Evolutionary conservation across 352 stramenopile genomes (phyloP), one percentile per base, ranked within the genome.

Genomic region (Pythium apleroticum): DNA sequence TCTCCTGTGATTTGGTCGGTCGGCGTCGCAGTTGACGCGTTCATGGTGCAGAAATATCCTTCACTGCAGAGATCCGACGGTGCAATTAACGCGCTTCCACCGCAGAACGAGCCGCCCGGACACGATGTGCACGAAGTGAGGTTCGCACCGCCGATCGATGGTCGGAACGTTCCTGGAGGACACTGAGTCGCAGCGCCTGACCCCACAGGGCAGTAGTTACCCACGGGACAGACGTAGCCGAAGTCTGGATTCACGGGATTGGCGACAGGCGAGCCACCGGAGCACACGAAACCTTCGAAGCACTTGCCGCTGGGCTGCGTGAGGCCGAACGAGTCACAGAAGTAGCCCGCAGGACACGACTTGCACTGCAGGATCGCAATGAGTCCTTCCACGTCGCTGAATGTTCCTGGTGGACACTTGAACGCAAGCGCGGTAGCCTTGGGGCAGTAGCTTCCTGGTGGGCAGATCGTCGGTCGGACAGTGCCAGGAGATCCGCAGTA

Each of bases 321-420:
- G 1, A 89, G 60, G 1, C 84, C 88, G 52, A 89, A 93, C 17
- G 90, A 88, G 52, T 98, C 91, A 65, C 94, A 98, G 49, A 91
- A 98, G 25, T 73, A 81, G 0, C 93, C 93, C 10, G 79, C 70
- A 11, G 86, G 75, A 71, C 94, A 98, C 20, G 72, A 35, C 24
- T 82, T 76, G 53, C 94, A 98, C 60, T 97, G 84, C 0, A 77
- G 65, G 22, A 83, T 70, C 22, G 77, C 75, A 9, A 86, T 69
- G 0, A 98, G 73, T n/a, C 85, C 82, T 24, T 86, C 71, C 1
- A 76, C 55, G 11, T 81, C 77, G 10, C 77, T 75, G 62, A 84
- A 87, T 10, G 72, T 88, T 3, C 88, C 88, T 9, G 78, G 74
- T 2, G 73, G 64, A 58, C 90, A 97, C 60, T 86, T 85, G 0